Evolutionary conservation across 1,139 yeast genomes (phyloP).

Genomic region (Blastobotrys persicus): DNA sequence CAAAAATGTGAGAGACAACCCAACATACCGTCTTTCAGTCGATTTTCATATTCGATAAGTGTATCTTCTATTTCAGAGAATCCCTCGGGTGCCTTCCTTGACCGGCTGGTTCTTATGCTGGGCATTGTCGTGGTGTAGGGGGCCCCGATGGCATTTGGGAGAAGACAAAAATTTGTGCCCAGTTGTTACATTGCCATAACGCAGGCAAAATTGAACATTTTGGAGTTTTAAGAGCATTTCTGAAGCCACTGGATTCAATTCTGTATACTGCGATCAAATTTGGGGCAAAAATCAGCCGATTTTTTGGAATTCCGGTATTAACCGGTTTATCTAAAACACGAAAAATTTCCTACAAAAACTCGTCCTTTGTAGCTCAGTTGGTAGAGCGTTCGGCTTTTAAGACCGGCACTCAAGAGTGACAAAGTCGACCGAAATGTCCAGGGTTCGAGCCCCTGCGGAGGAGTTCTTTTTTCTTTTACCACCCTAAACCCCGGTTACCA

Average conservation of each 20-base stretch:
- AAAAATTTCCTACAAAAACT: background rate
- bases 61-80: constrained; percentile 70
- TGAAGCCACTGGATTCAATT: too few species aligned
- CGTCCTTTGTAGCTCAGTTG: constrained; percentile 48
- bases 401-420: constrained; percentile 16
- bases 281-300: too few species aligned
- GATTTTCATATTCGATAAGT: constrained; percentile 56
- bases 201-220: too few species aligned
- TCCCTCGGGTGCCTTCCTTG: constrained; percentile 68
- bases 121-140: constrained; percentile 39
- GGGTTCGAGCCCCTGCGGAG: constrained; percentile 50
- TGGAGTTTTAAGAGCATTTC: too few species aligned
- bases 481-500: background rate
- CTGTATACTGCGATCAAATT: too few species aligned
- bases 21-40: constrained; percentile 57
- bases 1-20: background rate
- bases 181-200: too few species aligned
- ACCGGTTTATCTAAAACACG: too few species aligned
- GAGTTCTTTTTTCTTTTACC: constrained; percentile 26
- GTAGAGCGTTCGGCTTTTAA: constrained; percentile 53
- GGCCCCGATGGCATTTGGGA: too few species aligned
- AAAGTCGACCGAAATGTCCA: constrained; percentile 46
- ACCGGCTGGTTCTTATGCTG: constrained; percentile 43
- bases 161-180: background rate
- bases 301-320: too few species aligned